Percentiles rank a stretch among this genome's conserved stretches.
These are phyloP conservation scores for Cystobasidium sp. DNA, from an alignment of 1,284 basidiomycete genomes.

Conservation along the genomic window DNA sequence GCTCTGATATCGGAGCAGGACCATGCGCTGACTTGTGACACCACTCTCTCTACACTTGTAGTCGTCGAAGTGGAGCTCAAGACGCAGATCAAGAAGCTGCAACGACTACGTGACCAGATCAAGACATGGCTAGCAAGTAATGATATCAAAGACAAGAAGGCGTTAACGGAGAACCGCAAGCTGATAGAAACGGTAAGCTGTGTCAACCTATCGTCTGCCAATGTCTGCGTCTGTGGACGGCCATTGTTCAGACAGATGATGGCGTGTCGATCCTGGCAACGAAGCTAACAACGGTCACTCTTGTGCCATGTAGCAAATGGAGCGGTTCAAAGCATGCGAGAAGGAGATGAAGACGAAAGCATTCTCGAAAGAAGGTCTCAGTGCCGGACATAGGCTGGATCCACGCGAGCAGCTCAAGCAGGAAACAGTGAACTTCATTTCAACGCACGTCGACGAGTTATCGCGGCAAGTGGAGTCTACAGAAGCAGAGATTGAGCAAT, in stretches of 20 bases:
- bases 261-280: too few relatives aligned
- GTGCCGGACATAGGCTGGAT: constrained; percentile 90
- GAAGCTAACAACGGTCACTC: not conserved
- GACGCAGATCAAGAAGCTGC: constrained; percentile 99
- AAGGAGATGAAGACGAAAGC: constrained; percentile 99
- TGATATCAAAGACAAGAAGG: constrained; percentile 99
- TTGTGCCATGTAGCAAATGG: constrained; percentile 86
- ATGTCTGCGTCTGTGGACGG: not conserved
- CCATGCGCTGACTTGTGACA: constrained; percentile 2
- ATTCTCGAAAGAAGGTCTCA: constrained; percentile 98
- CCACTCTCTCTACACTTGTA: not conserved
- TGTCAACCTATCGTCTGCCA: too few relatives aligned
- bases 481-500: constrained; percentile 92
- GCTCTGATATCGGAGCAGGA: not conserved
- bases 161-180: constrained; percentile 88
- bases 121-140: constrained; percentile 98
- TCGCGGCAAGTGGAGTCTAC: constrained; percentile 89
- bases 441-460: constrained; percentile 86
- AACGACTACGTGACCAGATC: constrained; percentile 96
- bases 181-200: constrained; percentile 92
- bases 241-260: too few relatives aligned
- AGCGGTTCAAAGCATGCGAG: constrained; percentile 99
- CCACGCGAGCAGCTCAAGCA: constrained; percentile 96
- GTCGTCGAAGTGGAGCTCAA: constrained; percentile 83
- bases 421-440: constrained; percentile 85